phyloP scores from a whole-genome alignment of 179 eudicot species.

The Drosera spatulata region DNA sequence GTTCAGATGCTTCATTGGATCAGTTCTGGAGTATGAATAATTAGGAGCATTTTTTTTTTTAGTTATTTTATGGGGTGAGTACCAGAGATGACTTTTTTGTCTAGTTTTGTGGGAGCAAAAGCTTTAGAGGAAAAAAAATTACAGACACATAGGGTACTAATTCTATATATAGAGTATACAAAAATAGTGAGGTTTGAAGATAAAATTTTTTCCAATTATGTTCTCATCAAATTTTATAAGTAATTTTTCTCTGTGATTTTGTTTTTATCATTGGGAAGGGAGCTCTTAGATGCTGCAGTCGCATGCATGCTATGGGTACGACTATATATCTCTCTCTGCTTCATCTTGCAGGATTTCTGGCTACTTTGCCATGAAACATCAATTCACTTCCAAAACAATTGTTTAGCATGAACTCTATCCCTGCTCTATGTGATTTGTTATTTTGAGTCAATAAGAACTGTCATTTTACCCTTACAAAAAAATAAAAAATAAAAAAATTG shows the following conservation, averaged over 20 bases:
- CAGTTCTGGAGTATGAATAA: background rate
- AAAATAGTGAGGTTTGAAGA: background rate
- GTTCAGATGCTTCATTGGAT: background rate
- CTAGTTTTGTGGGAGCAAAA: background rate
- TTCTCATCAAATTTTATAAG: background rate
- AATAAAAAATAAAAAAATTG: no score
- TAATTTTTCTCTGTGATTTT: background rate
- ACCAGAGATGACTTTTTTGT: background rate
- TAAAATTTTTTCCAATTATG: background rate
- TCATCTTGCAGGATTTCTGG: background rate
- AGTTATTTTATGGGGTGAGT: background rate
- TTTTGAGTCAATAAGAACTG: no score
- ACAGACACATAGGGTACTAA: no score
- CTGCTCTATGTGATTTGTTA: no score
- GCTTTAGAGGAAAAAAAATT: no score
- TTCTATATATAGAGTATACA: background rate
- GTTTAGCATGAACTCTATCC: no score
- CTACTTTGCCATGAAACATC: background rate
- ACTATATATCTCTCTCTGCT: background rate
- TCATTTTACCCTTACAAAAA: background rate
- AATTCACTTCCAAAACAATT: background rate
- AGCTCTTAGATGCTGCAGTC: constrained; percentile 8
- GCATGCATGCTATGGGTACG: background rate
- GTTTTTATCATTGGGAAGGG: constrained; percentile 5
- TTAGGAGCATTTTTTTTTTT: background rate